Base-by-base conservation (phyloP, 169 alveolate species). In the Perkinsus marinus region DNA sequence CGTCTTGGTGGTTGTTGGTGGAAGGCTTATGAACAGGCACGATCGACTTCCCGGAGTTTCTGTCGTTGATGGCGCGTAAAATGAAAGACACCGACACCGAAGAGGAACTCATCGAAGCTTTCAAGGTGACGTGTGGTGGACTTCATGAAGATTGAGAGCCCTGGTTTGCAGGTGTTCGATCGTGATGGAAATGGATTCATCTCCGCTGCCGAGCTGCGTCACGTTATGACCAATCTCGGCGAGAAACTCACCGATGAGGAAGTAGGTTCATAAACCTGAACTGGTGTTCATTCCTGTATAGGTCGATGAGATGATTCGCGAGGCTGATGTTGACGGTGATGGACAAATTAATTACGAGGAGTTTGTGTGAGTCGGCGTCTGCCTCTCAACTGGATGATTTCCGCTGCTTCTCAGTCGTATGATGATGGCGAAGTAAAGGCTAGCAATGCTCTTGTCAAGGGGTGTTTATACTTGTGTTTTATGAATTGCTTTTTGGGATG, bases 101-200 rank as follows among this genome's bases (percentile, higher is more conserved):
- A 92, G 99, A 99, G 93, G 99, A 99, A 94, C 97, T 99, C 93
- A 97, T 98, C 90, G 99, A 98, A 93, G 99, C 99, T n/a, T 98
- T 98, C 95, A 97, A 98, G 96, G 79, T 57, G 10, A 41, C 46
- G n/a, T n/a, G n/a, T n/a, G n/a, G n/a, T n/a, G n/a, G n/a, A n/a
- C n/a, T n/a, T n/a, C n/a, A n/a, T n/a, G n/a, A n/a, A n/a, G n/a
- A n/a, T n/a, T n/a, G n/a, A n/a, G n/a, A n/a, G n/a, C n/a, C n/a
- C n/a, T n/a, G n/a, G n/a, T n/a, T 57, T 57, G 79, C 79, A 57
- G 79, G 99, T 98, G 89, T 98, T 98, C 93, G 99, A 98, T 93
- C 96, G 99, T 92, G 99, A 98, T 95, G 99, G 99, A 90, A 97
- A 97, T 93, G 99, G 98, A 92, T 39, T 37, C 41, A 98, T 98